Evolutionary conservation across 495 filamentous ascomycete species (phyloP), one percentile per base, ranked within the genome.

Genomic region (Aspergillus sclerotiicarbonarius): DNA sequence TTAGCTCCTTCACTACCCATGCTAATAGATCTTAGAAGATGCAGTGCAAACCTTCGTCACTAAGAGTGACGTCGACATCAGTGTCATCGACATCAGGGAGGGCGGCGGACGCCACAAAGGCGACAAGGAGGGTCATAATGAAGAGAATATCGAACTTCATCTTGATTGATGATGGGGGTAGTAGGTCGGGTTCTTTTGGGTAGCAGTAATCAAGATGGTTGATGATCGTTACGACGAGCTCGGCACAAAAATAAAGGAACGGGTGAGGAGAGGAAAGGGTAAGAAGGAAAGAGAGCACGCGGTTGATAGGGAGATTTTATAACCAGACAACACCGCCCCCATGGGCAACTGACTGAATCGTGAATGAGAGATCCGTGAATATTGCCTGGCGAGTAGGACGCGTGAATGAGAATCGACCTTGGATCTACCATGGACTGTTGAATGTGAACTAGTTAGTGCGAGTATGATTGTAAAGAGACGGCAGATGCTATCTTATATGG

Each of bases 141-240:
- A 16, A 50, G 29, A 50, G 47, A 16, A 31, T 13, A 10, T 50
- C 15, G 25, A 50, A 10, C 47, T 50, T 50, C 47, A 50, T 50
- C 25, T 32, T 50, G 47, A n/a, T 41, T 50, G 13, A 32, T 16
- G 15, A 16, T 31, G 13, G 3, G 15, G 18, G 15, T 15, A 18
- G 32, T 7, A 16, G 1, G 25, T 32, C 1, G 10, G 15, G 12
- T 32, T 50, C 4, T 7, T 50, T 15, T 32, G 12, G 1, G 4
- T 25, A 18, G 25, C 5, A 10, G 25, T 16, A n/a, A 16, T 3
- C 25, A 32, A 33, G 43, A 45, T 9, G 44, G 13, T 29, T 2
- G 21, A 49, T 9, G 20, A 13, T 5, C 2, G n/a, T 5, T 29
- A n/a, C 13, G 5, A 16, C 6, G 13, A 50, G 16, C 15, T 32